These are phyloP conservation scores for Ilyonectria robusta DNA, from an alignment of 2,329 filamentous ascomycete species.

Conservation along the genomic window DNA sequence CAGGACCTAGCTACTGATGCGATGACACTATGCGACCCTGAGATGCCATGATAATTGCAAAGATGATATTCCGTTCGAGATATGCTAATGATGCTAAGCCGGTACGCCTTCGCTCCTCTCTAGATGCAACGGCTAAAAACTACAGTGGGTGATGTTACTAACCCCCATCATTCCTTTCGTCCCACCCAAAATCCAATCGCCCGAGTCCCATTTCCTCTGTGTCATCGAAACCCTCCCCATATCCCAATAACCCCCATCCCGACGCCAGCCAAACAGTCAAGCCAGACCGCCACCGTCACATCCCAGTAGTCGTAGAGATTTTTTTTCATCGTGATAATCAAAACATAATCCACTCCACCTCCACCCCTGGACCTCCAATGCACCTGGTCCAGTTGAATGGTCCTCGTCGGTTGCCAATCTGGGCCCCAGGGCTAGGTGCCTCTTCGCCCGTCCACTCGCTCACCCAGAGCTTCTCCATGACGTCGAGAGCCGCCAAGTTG, in stretches of 20 bases:
- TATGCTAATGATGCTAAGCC: conserved; percentile 21
- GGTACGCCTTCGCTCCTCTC: conserved; percentile 27
- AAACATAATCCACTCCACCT: conserved; percentile 79
- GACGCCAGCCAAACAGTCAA: conserved; percentile 25
- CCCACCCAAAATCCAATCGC: background rate
- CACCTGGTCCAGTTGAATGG: conserved; percentile 72
- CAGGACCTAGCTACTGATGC: background rate
- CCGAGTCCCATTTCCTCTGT: conserved; percentile 14
- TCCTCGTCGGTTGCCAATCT: conserved; percentile 58
- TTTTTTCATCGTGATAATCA: conserved; percentile 50
- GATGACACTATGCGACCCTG: background rate
- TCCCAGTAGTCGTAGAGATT: conserved; percentile 33
- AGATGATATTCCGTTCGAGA: background rate
- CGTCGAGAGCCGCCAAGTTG: conserved; percentile 87
- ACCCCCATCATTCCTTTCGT: background rate
- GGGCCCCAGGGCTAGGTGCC: conserved; percentile 49
- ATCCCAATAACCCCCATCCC: conserved; percentile 4
- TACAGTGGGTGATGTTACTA: conserved; percentile 8
- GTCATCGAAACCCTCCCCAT: conserved; percentile 16
- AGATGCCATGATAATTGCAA: background rate
- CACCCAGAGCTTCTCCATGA: conserved; percentile 86
- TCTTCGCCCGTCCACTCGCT: conserved; percentile 63
- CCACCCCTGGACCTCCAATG: conserved; percentile 68
- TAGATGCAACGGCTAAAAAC: conserved; percentile 16
- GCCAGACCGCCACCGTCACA: conserved; percentile 34